phyloP scores from a whole-genome alignment of 495 filamentous ascomycete genomes.

The Penicillium taxi region DNA sequence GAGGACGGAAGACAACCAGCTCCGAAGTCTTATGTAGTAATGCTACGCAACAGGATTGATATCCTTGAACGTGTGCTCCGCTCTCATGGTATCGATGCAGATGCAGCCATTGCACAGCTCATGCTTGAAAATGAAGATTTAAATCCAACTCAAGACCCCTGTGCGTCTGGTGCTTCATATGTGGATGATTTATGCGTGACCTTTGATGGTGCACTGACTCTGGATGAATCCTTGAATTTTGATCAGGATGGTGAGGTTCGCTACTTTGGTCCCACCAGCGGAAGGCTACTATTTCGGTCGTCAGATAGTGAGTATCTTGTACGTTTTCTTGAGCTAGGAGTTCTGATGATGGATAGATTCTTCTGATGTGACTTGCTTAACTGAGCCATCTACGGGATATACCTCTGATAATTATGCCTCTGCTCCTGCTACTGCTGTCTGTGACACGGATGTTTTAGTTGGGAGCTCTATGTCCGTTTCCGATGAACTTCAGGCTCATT shows the following conservation, averaged over 20 bases:
- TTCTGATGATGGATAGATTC: slow-evolving; percentile 11
- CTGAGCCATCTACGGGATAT: too few species aligned
- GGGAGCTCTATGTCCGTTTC: slow-evolving; percentile 1
- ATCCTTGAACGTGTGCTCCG: slow-evolving; percentile 17
- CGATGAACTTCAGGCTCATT: slow-evolving; percentile 15
- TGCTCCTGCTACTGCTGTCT: too few species aligned
- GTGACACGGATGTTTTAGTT: not conserved
- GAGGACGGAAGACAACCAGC: slow-evolving; percentile 24
- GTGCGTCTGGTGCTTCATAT: slow-evolving; percentile 2
- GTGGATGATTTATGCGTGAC: slow-evolving; percentile 18
- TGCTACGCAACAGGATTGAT: slow-evolving; percentile 21
- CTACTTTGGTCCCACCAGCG: slow-evolving; percentile 26
- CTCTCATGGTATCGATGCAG: slow-evolving; percentile 17
- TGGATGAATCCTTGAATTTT: slow-evolving; percentile 26
- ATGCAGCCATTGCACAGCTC: slow-evolving; percentile 17
- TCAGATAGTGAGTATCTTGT: slow-evolving; percentile 7
- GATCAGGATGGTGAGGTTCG: slow-evolving; percentile 26
- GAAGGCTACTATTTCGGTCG: slow-evolving; percentile 18
- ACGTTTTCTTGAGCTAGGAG: not conserved
- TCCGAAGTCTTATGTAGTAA: slow-evolving; percentile 24
- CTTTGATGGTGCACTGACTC: slow-evolving; percentile 20
- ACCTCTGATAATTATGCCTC: too few species aligned
- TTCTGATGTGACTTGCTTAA: too few species aligned
- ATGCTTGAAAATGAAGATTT: slow-evolving; percentile 7
- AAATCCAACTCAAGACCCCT: slow-evolving; percentile 1